Base-by-base conservation (phyloP, 257 asterid genomes). In the Solanum clarkiae region DNA sequence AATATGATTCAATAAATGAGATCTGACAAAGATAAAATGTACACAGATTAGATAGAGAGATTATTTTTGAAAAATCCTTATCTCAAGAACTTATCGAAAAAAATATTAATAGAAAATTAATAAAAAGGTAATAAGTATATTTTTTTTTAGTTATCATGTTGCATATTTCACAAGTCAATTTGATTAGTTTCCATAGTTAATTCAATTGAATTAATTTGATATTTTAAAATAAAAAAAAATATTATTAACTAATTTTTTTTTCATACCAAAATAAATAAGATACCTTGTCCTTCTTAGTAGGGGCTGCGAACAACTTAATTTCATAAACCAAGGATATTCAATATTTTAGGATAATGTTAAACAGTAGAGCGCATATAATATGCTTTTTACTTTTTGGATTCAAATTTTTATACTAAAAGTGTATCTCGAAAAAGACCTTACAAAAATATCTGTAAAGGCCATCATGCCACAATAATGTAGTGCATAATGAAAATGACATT, bases 1-100 rank as follows among this genome's bases (percentile, higher is more conserved):
- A 32, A 0, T 32, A 3, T 32, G 4, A 32, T 32, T 32, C 0
- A 0, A 32, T 32, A 2, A 32, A 0, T 32, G 4, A 0, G 1
- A 3, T 32, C 4, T 32, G 36, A 0, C 0, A 32, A 32, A 32
- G 0, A 32, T 32, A 32, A 32, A 32, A 32, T 32, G 1, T 32
- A 32, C 4, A 0, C 4, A 32, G 4, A 32, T 32, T 32, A 32
- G 3, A 32, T 32, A 32, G 0, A 32, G 4, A 32, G 36, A 0
- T 32, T 32, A 0, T 32, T 32, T 32, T 32, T 0, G 4, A 0
- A 0, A 32, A 32, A 32, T 3, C 4, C 4, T 32, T 32, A 0
- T 32, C 36, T 32, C 3, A 32, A 32, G 4, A 32, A 36, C 6
- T 36, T 36, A 5, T 5, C 7, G 2, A 0, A 0, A 36, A 36